Conservation (phyloP, 2,329 filamentous ascomycete species). For the Ophiocordyceps polyrhachis-furcata region DNA sequence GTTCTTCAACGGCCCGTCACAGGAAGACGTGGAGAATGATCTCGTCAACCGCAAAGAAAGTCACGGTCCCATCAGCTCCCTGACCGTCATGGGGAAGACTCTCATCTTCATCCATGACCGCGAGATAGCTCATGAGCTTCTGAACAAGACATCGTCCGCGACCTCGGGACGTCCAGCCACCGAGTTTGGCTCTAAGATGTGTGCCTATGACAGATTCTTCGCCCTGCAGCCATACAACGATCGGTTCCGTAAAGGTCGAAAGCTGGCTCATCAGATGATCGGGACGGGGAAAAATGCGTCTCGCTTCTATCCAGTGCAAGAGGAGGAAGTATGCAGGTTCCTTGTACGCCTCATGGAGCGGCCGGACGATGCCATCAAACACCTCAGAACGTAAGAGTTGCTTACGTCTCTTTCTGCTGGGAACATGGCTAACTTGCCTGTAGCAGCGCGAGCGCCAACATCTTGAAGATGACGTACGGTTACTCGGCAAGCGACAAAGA, state of each 20-base stretch:
- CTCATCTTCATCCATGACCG: slow-evolving; percentile 21
- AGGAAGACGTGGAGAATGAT: slow-evolving; percentile 1
- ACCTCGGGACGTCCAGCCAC: background rate
- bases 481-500: slow-evolving; percentile 13
- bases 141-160: slow-evolving; percentile 8
- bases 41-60: slow-evolving; percentile 2
- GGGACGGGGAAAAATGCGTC: background rate
- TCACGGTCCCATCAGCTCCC: slow-evolving; percentile 24
- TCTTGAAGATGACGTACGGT: slow-evolving; percentile 8
- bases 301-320: background rate
- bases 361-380: background rate
- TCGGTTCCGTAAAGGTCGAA: background rate
- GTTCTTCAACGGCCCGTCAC: slow-evolving; percentile 1
- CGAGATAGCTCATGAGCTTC: slow-evolving; percentile 15
- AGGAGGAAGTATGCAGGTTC: background rate
- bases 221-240: background rate
- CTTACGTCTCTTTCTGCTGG: background rate
- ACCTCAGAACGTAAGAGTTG: background rate
- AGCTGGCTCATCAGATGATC: background rate
- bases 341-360: background rate
- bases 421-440: background rate
- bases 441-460: slow-evolving; percentile 3
- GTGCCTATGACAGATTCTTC: background rate
- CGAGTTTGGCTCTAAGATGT: background rate
- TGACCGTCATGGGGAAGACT: slow-evolving; percentile 20